Evolutionary conservation across 2,329 filamentous ascomycete genomes (phyloP).

Genomic region (Penicillium sp.): DNA sequence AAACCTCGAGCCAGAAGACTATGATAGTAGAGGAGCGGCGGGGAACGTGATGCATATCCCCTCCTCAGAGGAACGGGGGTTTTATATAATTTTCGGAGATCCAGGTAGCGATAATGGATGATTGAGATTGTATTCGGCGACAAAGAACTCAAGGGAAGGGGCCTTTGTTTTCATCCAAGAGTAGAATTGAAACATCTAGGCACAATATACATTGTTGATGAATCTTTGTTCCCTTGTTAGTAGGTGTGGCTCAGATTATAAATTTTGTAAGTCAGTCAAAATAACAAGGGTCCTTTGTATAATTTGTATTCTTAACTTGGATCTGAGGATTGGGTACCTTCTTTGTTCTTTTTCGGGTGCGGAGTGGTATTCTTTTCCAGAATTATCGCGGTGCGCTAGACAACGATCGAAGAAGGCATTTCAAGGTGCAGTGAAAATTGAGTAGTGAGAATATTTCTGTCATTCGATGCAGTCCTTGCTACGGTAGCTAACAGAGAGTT

Average conservation of each 20-base stretch:
- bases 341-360: background rate
- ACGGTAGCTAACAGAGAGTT: background rate
- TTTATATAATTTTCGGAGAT: background rate
- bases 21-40: background rate
- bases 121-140: background rate
- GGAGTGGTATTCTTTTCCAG: background rate
- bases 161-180: background rate
- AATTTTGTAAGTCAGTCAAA: too few relatives aligned
- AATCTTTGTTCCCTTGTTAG: background rate
- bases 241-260: background rate
- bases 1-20: background rate
- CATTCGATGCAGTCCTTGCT: background rate
- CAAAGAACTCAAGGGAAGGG: background rate
- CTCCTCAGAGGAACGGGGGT: background rate
- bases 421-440: too few relatives aligned
- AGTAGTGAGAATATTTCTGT: background rate
- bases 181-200: background rate
- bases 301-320: background rate
- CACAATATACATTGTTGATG: background rate
- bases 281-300: background rate
- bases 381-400: too few relatives aligned
- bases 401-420: background rate
- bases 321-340: background rate
- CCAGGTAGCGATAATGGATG: too few relatives aligned
- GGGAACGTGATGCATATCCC: background rate